A percentile compares a stretch with the other conserved stretches of the same genome.
Evolutionary conservation across 2,329 filamentous ascomycete genomes (phyloP).

Genomic region (Aspergillus novofumigatus): DNA sequence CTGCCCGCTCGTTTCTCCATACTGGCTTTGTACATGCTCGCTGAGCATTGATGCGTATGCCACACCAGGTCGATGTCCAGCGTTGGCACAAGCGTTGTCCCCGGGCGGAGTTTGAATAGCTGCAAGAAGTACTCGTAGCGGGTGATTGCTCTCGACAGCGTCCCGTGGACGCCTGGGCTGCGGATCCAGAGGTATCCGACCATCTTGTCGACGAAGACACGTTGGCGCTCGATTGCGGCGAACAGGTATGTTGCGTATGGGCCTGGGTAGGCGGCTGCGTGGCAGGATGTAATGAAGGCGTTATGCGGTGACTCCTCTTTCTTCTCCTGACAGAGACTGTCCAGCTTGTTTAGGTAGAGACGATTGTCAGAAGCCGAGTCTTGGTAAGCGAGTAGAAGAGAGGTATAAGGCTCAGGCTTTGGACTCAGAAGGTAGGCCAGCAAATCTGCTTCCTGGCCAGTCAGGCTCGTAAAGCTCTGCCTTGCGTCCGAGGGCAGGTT

Average conservation of each 20-base stretch:
- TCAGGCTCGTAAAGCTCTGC: neutral
- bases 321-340: neutral
- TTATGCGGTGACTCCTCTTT: neutral
- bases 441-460: conserved; percentile 2
- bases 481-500: neutral
- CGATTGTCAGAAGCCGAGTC: neutral
- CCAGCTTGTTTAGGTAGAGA: neutral
- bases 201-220: conserved; percentile 57
- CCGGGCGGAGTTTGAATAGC: conserved; percentile 36
- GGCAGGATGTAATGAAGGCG: neutral
- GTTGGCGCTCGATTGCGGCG: conserved; percentile 41
- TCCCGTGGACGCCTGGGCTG: conserved; percentile 59
- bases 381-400: neutral
- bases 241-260: conserved; percentile 14
- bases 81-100: conserved; percentile 28
- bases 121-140: conserved; percentile 45
- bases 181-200: conserved; percentile 73
- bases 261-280: neutral
- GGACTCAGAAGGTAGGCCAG: neutral
- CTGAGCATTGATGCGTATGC: conserved; percentile 31
- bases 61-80: conserved; percentile 34
- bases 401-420: neutral
- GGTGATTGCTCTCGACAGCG: conserved; percentile 58
- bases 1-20: conserved; percentile 38
- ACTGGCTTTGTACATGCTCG: conserved; percentile 32